Evolutionary conservation across 106 monocot genomes (phyloP).

Genomic region (Dendrobium huoshanense): DNA sequence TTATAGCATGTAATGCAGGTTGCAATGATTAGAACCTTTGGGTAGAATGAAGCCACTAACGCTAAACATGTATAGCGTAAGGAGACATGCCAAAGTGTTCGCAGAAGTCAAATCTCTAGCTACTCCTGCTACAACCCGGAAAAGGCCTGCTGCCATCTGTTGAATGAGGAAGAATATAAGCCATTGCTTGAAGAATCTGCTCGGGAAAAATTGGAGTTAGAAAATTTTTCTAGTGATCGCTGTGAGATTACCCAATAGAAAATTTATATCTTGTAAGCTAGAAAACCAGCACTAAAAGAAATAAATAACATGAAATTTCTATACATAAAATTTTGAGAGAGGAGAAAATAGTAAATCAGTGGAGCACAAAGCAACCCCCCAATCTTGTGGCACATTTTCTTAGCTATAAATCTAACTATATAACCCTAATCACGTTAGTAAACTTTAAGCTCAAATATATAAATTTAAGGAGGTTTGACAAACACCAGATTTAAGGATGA

Average conservation of each 20-base stretch:
- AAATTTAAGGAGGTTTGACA: background rate
- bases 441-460: background rate
- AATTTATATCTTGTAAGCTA: background rate
- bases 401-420: background rate
- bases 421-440: background rate
- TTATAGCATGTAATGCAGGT: background rate
- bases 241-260: background rate
- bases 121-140: conserved; percentile 58
- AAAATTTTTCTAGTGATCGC: background rate
- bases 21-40: conserved; percentile 22
- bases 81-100: background rate
- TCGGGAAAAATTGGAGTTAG: background rate
- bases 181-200: conserved; percentile 69
- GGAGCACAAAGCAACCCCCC: background rate
- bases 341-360: background rate
- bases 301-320: background rate
- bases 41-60: conserved; percentile 78
- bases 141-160: conserved; percentile 70
- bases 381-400: background rate
- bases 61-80: conserved; percentile 34
- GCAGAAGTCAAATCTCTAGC: conserved; percentile 18
- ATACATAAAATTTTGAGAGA: background rate
- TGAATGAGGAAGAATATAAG: conserved; percentile 41
- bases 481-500: background rate
- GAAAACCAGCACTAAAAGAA: background rate